Evolutionary conservation across 2,329 filamentous ascomycete species (phyloP).

Genomic region (Emericellopsis atlantica): DNA sequence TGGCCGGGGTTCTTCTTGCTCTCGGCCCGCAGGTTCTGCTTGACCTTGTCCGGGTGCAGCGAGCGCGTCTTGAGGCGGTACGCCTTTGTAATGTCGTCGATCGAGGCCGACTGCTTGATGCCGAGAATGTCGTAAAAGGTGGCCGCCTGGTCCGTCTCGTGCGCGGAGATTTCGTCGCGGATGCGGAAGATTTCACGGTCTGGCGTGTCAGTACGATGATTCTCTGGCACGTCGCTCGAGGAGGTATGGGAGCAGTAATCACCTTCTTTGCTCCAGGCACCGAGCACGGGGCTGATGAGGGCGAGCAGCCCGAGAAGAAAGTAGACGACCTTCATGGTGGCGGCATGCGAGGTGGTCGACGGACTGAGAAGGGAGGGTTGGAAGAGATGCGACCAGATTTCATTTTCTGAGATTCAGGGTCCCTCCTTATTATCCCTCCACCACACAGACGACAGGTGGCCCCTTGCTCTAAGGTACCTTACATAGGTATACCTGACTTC

Average conservation of each 20-base stretch:
- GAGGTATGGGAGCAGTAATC: too few species aligned
- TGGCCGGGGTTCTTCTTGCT: conserved; percentile 34
- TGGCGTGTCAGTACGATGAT: too few species aligned
- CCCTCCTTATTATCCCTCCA: too few species aligned
- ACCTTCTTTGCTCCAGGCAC: conserved; percentile 84
- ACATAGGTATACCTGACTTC: too few species aligned
- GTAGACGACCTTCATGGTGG: conserved; percentile 59
- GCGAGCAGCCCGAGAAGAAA: conserved; percentile 58
- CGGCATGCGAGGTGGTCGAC: neutral
- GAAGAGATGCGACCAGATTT: too few species aligned
- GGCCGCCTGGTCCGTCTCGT: conserved; percentile 62
- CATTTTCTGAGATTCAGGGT: too few species aligned
- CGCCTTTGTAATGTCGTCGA: conserved; percentile 85
- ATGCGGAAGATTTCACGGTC: conserved; percentile 98
- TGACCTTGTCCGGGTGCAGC: conserved; percentile 92
- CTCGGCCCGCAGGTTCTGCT: conserved; percentile 65
- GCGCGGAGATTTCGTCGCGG: conserved; percentile 70
- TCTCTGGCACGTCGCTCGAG: too few species aligned
- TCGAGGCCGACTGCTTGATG: conserved; percentile 57
- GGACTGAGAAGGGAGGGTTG: too few species aligned
- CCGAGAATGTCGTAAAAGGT: conserved; percentile 95
- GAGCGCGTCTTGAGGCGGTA: conserved; percentile 78
- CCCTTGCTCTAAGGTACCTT: too few species aligned
- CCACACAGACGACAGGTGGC: too few species aligned
- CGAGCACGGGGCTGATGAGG: conserved; percentile 51